Evolutionary conservation across 1,284 basidiomycete genomes (phyloP).

Genomic region (Pulchroboletus neoregius): DNA sequence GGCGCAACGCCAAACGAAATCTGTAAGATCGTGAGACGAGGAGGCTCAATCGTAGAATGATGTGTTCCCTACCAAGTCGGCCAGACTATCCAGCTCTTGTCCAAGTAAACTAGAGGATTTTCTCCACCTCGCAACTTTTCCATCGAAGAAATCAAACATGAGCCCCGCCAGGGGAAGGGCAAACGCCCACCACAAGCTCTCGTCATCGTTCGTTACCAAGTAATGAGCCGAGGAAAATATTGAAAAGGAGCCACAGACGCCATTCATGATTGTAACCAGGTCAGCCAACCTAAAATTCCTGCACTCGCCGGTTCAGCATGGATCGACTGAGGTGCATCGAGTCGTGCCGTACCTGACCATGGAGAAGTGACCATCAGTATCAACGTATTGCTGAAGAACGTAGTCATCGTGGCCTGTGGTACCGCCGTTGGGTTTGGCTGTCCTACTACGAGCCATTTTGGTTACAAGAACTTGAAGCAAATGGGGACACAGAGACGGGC

Average conservation of each 20-base stretch:
- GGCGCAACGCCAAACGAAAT: conserved; percentile 98
- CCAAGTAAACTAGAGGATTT: conserved; percentile 96
- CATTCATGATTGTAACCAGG: conserved; percentile 99
- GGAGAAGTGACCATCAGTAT: conserved; percentile 91
- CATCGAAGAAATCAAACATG: conserved; percentile 97
- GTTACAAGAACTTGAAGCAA: conserved; percentile 1
- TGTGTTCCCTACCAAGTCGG: conserved; percentile 73
- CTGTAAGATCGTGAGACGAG: conserved; percentile 38
- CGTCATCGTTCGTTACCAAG: conserved; percentile 77
- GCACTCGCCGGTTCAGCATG: conserved; percentile 18
- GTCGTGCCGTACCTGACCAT: conserved; percentile 71
- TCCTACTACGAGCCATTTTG: conserved; percentile 26
- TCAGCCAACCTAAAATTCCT: conserved; percentile 99
- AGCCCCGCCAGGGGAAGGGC: conserved; percentile 91
- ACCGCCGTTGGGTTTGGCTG: conserved; percentile 32
- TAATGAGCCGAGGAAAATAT: conserved; percentile 92
- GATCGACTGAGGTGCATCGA: conserved; percentile 15
- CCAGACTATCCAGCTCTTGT: conserved; percentile 95
- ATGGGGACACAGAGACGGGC: conserved; percentile 11
- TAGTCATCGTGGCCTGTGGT: conserved; percentile 28
- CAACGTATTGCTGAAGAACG: conserved; percentile 78
- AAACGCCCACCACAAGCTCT: conserved; percentile 83
- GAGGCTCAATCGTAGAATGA: background rate
- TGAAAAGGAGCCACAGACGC: conserved; percentile 96
- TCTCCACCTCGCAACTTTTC: conserved; percentile 96